A percentile compares a stretch with the other conserved stretches of the same genome.
These are phyloP conservation scores for Nyctanthes arbortristis DNA, from an alignment of 257 asterid genomes.

Conservation along the genomic window DNA sequence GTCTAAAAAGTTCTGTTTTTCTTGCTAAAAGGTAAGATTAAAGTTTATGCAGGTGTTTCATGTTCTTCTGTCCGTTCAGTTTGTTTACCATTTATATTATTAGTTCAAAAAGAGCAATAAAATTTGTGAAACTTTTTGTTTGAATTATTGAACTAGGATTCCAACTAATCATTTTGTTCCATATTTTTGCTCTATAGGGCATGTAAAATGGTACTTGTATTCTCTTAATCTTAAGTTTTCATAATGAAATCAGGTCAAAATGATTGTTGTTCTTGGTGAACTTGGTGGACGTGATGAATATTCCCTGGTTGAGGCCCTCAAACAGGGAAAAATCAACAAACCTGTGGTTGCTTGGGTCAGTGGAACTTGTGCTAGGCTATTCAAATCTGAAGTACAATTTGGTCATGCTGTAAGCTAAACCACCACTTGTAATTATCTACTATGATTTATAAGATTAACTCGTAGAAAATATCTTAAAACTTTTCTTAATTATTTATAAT, in stretches of 20 bases:
- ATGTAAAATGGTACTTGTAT: background rate
- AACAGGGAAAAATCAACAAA: slow-evolving; percentile 88
- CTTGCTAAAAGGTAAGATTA: background rate
- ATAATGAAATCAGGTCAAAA: slow-evolving; percentile 61
- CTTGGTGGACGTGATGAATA: slow-evolving; percentile 99
- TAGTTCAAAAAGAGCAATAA: background rate
- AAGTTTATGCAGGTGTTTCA: background rate
- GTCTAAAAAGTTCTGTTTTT: too few relatives aligned
- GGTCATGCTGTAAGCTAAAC: slow-evolving; percentile 94
- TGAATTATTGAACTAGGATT: slow-evolving; percentile 18
- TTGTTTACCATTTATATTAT: background rate
- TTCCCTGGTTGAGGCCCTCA: slow-evolving; percentile 94
- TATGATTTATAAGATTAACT: background rate
- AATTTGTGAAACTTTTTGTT: background rate
- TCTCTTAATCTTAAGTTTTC: slow-evolving; percentile 26
- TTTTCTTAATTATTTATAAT: slow-evolving; percentile 18
- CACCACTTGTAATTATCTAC: slow-evolving; percentile 11
- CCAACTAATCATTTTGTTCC: background rate
- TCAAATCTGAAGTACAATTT: slow-evolving; percentile 99
- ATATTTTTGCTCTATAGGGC: slow-evolving; percentile 12
- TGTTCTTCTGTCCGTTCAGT: background rate
- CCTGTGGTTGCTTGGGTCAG: slow-evolving; percentile 99
- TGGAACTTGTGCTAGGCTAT: slow-evolving; percentile 96
- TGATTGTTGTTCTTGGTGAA: slow-evolving; percentile 99
- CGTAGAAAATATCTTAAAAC: slow-evolving; percentile 19